Percentiles rank a stretch among this genome's conserved stretches.
phyloP scores from a whole-genome alignment of 805 yeast genomes.

The Kuraishia borneana region DNA sequence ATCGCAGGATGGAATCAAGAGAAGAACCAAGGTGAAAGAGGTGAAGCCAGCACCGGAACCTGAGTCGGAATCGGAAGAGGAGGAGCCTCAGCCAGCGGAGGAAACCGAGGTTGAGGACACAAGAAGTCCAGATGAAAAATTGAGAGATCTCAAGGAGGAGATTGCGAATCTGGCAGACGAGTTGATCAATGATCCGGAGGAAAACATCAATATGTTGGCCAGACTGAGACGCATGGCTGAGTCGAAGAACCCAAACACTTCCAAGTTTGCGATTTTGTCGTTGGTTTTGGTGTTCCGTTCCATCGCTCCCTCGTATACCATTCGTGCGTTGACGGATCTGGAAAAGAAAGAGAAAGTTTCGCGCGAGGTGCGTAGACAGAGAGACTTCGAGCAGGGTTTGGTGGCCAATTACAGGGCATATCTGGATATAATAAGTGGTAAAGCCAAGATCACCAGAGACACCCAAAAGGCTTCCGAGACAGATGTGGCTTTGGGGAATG shows the following conservation, averaged over 20 bases:
- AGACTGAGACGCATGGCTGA: slow-evolving; percentile 61
- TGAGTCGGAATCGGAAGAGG: slow-evolving; percentile 8
- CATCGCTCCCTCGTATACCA: slow-evolving; percentile 80
- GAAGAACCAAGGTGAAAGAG: slow-evolving; percentile 35
- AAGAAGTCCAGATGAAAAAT: slow-evolving; percentile 37
- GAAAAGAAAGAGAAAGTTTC: slow-evolving; percentile 78
- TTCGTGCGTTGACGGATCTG: slow-evolving; percentile 69
- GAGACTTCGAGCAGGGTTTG: slow-evolving; percentile 74
- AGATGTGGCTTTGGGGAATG: slow-evolving; percentile 34
- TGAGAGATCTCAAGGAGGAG: slow-evolving; percentile 63
- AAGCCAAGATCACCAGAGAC: slow-evolving; percentile 19
- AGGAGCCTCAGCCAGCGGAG: slow-evolving; percentile 6
- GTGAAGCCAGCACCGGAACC: slow-evolving; percentile 5
- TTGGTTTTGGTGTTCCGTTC: slow-evolving; percentile 77
- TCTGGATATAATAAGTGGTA: slow-evolving; percentile 38
- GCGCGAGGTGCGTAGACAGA: slow-evolving; percentile 65
- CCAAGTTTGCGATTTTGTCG: slow-evolving; percentile 66
- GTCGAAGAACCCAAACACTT: slow-evolving; percentile 53
- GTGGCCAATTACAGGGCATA: slow-evolving; percentile 60
- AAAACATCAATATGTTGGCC: slow-evolving; percentile 51
- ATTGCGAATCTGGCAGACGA: slow-evolving; percentile 73
- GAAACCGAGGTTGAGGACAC: slow-evolving; percentile 30
- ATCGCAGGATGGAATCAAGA: slow-evolving; percentile 60
- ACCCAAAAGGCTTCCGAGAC: slow-evolving; percentile 16
- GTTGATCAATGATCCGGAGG: slow-evolving; percentile 84